A percentile compares a stretch with the other conserved stretches of the same genome.
phyloP scores from a whole-genome alignment of 129 eudicot genomes.

The Tanacetum coccineum region DNA sequence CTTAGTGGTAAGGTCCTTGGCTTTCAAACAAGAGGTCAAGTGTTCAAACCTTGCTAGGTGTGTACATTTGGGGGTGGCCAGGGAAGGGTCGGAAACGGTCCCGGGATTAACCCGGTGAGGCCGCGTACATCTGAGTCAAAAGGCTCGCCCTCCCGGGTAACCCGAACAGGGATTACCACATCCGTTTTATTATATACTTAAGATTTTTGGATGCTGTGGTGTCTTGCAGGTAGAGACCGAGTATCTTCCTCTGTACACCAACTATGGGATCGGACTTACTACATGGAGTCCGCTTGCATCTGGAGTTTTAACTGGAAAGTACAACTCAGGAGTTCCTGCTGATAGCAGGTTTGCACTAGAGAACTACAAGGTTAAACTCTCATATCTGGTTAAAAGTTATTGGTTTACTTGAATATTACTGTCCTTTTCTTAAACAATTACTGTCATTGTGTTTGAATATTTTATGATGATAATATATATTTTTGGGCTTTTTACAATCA shows the following conservation, averaged over 20 bases:
- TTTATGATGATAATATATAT: not conserved
- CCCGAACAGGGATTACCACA: too few species aligned
- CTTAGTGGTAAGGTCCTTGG: too few species aligned
- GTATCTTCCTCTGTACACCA: constrained; percentile 66
- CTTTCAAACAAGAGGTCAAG: too few species aligned
- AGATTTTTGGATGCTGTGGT: not conserved
- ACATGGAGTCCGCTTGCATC: constrained; percentile 99
- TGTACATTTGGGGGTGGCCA: too few species aligned
- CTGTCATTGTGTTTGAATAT: not conserved
- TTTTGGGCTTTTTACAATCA: constrained; percentile 8
- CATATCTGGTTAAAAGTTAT: not conserved
- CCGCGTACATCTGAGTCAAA: too few species aligned
- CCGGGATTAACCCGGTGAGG: too few species aligned
- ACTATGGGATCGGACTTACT: constrained; percentile 87
- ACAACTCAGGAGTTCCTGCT: constrained; percentile 64
- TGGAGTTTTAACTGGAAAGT: constrained; percentile 89
- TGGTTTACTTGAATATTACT: not conserved
- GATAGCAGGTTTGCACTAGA: constrained; percentile 88
- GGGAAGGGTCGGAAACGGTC: too few species aligned
- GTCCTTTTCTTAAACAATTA: not conserved
- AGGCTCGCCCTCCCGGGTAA: too few species aligned
- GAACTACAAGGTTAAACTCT: constrained; percentile 69
- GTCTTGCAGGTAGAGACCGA: constrained; percentile 78
- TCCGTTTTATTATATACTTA: not conserved
- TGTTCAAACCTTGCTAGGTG: too few species aligned